phyloP scores from a whole-genome alignment of 208 protist genomes.

The Leishmania martiniquensis region DNA sequence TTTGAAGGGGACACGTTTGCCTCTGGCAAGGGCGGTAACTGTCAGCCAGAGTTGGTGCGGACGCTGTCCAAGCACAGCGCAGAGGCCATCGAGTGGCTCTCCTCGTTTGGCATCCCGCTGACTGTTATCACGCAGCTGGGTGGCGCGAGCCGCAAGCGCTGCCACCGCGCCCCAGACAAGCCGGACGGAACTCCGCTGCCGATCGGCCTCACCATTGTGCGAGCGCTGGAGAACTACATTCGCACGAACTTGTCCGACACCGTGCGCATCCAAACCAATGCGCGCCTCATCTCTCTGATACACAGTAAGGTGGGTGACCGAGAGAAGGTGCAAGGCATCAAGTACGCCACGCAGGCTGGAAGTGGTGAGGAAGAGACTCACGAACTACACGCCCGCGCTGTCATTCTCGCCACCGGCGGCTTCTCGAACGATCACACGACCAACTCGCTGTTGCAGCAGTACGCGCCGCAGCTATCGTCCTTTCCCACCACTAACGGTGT shows the following conservation, averaged over 20 bases:
- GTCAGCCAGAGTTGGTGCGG: conserved; percentile 76
- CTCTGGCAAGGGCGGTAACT: conserved; percentile 68
- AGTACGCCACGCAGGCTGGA: conserved; percentile 18
- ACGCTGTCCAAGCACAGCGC: conserved; percentile 77
- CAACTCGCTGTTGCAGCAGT: conserved; percentile 77
- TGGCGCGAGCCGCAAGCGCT: conserved; percentile 86
- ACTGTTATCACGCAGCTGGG: conserved; percentile 89
- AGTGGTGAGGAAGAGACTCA: conserved; percentile 26
- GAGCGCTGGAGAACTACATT: conserved; percentile 81
- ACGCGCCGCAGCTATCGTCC: conserved; percentile 63
- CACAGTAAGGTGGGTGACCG: conserved; percentile 31
- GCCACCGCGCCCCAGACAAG: conserved; percentile 80
- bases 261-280: conserved; percentile 67
- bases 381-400: conserved; percentile 54
- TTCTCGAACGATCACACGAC: conserved; percentile 73
- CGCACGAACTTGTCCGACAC: conserved; percentile 51
- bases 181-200: conserved; percentile 82
- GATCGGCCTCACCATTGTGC: conserved; percentile 92
- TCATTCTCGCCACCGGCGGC: conserved; percentile 93
- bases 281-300: conserved; percentile 42
- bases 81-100: conserved; percentile 79
- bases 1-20: conserved; percentile 83
- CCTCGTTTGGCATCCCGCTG: conserved; percentile 84
- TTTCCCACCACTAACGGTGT: conserved; percentile 94
- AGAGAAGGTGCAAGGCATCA: conserved; percentile 48